Percentiles rank a stretch among this genome's conserved stretches.
phyloP scores from a whole-genome alignment of 495 filamentous ascomycete genomes.

The Hyphodiscus hymeniophilus region DNA sequence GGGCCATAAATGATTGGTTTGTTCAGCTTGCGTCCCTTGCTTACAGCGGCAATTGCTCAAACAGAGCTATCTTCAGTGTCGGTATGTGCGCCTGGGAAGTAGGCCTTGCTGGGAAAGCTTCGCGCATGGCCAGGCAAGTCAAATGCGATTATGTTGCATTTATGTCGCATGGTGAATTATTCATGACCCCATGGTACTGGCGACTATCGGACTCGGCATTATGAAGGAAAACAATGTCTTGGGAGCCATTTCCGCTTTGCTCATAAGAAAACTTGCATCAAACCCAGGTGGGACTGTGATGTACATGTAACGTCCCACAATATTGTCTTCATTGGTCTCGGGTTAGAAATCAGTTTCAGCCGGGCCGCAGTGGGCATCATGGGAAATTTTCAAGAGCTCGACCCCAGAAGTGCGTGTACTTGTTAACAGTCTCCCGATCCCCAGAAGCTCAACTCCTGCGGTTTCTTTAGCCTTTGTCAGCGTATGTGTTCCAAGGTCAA shows the following conservation, averaged over 20 bases:
- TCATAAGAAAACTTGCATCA: constrained; percentile 32
- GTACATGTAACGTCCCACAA: constrained; percentile 30
- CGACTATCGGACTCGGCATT: constrained; percentile 31
- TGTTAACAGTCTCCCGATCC: constrained; percentile 26
- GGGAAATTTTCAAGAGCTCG: constrained; percentile 30
- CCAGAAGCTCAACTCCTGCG: no score
- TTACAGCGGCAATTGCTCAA: constrained; percentile 28
- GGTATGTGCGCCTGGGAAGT: constrained; percentile 29
- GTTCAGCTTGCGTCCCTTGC: constrained; percentile 27
- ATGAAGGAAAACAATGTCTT: constrained; percentile 33
- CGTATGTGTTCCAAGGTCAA: no score
- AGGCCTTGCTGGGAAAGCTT: constrained; percentile 26
- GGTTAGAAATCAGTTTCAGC: constrained; percentile 21
- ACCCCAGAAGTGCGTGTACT: constrained; percentile 31
- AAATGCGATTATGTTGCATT: constrained; percentile 31
- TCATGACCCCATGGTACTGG: constrained; percentile 34
- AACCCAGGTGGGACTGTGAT: constrained; percentile 30
- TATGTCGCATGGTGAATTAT: constrained; percentile 27
- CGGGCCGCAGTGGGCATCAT: constrained; percentile 28
- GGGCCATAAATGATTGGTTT: constrained; percentile 35
- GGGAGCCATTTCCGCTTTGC: constrained; percentile 27
- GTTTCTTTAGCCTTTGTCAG: no score
- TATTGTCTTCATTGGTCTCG: constrained; percentile 24
- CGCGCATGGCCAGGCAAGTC: constrained; percentile 33
- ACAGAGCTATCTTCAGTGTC: constrained; percentile 33